Conservation (phyloP, 2,329 filamentous ascomycete genomes). For the Coniochaeta pulveracea region DNA sequence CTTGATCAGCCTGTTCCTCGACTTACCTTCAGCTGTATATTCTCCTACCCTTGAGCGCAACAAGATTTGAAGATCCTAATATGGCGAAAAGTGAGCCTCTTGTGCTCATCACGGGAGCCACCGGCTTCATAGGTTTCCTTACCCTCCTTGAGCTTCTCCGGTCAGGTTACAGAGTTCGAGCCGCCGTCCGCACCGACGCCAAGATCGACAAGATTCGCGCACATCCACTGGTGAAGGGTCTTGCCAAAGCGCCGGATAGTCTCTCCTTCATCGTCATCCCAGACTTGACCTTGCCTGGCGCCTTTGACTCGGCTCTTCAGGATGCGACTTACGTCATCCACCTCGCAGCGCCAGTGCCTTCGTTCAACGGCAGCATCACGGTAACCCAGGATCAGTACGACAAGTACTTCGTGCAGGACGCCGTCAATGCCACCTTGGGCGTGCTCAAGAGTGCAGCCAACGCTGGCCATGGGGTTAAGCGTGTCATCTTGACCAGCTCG, state of each 20-base stretch:
- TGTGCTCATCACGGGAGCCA: constrained; percentile 22
- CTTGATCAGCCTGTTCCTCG: no score
- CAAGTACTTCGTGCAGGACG: constrained; percentile 9
- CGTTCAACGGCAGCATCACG: constrained; percentile 5
- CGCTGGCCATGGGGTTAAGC: constrained; percentile 10
- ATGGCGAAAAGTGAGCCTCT: constrained; percentile 4
- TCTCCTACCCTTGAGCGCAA: no score
- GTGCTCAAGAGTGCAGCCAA: constrained; percentile 13
- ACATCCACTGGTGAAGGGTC: constrained; percentile 15
- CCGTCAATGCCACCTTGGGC: constrained; percentile 13
- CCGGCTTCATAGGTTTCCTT: constrained; percentile 23
- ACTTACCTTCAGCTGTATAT: no score
- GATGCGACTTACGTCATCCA: constrained; percentile 18
- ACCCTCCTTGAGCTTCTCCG: constrained; percentile 20
- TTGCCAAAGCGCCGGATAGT: constrained; percentile 10
- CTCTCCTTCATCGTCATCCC: constrained; percentile 21
- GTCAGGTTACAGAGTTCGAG: constrained; percentile 23
- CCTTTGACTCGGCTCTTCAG: constrained; percentile 20
- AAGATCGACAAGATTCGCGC: constrained; percentile 17
- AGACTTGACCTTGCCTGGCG: constrained; percentile 16
- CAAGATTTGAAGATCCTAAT: no score
- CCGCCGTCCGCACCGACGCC: constrained; percentile 20
- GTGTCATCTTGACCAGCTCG: constrained; percentile 17
- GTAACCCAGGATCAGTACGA: constrained; percentile 5
- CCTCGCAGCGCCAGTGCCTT: constrained; percentile 13